Base-by-base conservation (phyloP, 768 basidiomycete species). In the Boletellus sp. region DNA sequence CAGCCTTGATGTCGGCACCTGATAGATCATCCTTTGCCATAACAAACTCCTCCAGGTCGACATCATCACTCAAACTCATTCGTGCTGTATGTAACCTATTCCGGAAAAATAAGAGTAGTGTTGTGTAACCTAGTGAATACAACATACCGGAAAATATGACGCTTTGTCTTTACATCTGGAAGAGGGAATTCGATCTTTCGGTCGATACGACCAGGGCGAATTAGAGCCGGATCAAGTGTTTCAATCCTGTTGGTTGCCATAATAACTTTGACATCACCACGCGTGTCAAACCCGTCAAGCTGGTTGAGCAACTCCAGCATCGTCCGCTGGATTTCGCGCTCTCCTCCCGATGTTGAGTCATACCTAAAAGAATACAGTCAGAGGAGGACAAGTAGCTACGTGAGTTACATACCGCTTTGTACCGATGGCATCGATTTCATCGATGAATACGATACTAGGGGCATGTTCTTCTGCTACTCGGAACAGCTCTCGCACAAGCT, bases 221-320 rank as follows among this genome's bases (percentile, higher is more conserved):
- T 96, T 52, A 99, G 84, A 16, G 96, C 96, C 47, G 96, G 96
- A 70, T 99, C 96, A 24, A 99, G 80, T 3, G 92, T 85, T 67
- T 98, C 95, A 60, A 99, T 99, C 72, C 80, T 85, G 74, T 99
- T 99, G 6, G 96, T 99, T 12, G 96, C 96, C 96, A 98, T 98
- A 68, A 99, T 97, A 58, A 99, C 95, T 72, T 98, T 99, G 51
- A 99, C 94, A 65, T 98, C 96, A n/a, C 95, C 95, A 48, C 94
- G 85, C 6, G 94, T 94, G 66, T 99, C 96, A 69, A 99, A 98
- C n/a, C 96, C 96, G 61, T 99, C 96, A 35, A 99, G 78, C 70
- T 99, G 96, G 67, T 99, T 99, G 45, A 99, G 81, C 42, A 99
- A 78, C 68, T 99, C 96, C 72, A 98, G 78, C 96, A 99, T 97